These are phyloP conservation scores for Jimgerdemannia flammicorona DNA, from an alignment of 192 early-diverging fungal species.

Conservation along the genomic window DNA sequence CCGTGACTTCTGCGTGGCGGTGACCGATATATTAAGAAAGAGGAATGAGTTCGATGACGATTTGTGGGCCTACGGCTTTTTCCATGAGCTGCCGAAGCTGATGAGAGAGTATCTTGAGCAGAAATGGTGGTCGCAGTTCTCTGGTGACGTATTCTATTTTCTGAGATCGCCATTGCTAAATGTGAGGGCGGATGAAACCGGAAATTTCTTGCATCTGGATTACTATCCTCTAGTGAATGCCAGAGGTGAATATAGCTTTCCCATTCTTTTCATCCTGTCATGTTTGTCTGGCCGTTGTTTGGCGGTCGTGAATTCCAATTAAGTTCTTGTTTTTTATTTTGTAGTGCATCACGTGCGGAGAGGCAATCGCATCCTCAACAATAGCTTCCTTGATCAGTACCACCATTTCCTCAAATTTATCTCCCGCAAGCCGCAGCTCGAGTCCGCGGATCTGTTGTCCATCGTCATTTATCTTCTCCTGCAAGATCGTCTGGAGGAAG, in stretches of 20 bases:
- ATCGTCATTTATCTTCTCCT: constrained; percentile 36
- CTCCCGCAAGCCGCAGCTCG: constrained; percentile 17
- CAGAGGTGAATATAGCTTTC: constrained; percentile 26
- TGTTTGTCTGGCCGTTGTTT: background rate
- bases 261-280: background rate
- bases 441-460: constrained; percentile 26
- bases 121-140: constrained; percentile 1
- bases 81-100: constrained; percentile 23
- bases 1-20: constrained; percentile 13
- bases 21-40: constrained; percentile 27
- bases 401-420: constrained; percentile 29
- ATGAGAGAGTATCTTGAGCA: constrained; percentile 29
- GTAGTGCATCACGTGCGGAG: constrained; percentile 28
- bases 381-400: constrained; percentile 32
- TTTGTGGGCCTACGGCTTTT: constrained; percentile 38
- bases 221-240: constrained; percentile 47
- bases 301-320: background rate
- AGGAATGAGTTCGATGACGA: constrained; percentile 19
- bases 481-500: constrained; percentile 44
- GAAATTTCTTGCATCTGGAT: constrained; percentile 17
- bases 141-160: constrained; percentile 18
- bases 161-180: constrained; percentile 24
- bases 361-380: constrained; percentile 32
- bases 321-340: background rate
- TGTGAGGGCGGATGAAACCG: constrained; percentile 2